Percentiles rank a stretch among this genome's conserved stretches.
Evolutionary conservation across 169 alveolate genomes (phyloP).

Genomic region (Plasmodium inui): DNA sequence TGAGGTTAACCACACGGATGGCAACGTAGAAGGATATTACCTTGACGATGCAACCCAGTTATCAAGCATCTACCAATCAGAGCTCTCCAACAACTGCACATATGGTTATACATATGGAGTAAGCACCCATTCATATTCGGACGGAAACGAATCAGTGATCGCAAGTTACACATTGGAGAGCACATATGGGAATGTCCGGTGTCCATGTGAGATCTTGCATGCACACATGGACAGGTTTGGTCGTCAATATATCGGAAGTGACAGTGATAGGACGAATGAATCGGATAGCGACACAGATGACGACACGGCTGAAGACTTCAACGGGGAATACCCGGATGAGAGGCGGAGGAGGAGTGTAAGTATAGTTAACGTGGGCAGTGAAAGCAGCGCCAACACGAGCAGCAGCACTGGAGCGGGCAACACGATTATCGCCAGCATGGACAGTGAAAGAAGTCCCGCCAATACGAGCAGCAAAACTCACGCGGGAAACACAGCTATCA

Average conservation of each 20-base stretch:
- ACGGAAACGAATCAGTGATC: background rate
- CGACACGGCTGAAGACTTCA: background rate
- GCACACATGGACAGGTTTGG: background rate
- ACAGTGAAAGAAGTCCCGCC: too few species aligned
- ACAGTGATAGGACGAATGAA: background rate
- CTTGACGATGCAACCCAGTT: background rate
- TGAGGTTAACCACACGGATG: background rate
- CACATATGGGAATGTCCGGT: background rate
- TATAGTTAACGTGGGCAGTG: background rate
- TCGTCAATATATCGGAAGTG: background rate
- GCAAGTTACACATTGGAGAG: background rate
- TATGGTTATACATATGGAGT: background rate
- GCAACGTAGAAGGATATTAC: background rate
- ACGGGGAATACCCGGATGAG: background rate
- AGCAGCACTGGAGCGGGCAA: too few species aligned
- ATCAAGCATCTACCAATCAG: background rate
- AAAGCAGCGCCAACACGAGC: too few species aligned
- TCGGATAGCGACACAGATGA: background rate
- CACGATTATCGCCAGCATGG: background rate
- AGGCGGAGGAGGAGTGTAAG: background rate
- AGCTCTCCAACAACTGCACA: background rate
- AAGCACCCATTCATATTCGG: background rate
- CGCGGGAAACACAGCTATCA: background rate
- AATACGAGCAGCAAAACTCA: too few species aligned
- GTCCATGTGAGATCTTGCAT: background rate